A percentile compares a stretch with the other conserved stretches of the same genome.
Conservation (phyloP, 257 asterid species). For the Plantago major region DNA sequence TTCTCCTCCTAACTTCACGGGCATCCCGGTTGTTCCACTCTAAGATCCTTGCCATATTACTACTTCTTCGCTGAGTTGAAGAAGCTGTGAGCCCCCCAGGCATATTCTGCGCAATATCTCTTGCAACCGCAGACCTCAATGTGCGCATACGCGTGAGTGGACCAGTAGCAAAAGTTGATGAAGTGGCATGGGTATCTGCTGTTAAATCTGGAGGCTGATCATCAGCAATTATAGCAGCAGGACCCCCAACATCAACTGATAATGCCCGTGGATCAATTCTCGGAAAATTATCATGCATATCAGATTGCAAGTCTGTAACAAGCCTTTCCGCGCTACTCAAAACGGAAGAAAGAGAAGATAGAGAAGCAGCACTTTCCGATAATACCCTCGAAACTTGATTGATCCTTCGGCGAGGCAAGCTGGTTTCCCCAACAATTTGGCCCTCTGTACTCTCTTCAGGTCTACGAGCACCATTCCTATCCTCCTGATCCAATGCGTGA, state of each 20-base stretch:
- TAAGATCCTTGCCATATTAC: conserved; percentile 25
- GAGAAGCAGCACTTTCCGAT: conserved; percentile 74
- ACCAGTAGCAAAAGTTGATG: conserved; percentile 31
- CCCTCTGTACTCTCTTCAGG: conserved; percentile 9
- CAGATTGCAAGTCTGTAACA: conserved; percentile 69
- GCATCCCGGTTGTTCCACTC: conserved; percentile 31
- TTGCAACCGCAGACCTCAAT: conserved; percentile 23
- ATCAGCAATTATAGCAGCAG: conserved; percentile 29
- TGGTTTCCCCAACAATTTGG: neutral
- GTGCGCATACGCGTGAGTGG: conserved; percentile 22
- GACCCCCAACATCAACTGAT: conserved; percentile 33
- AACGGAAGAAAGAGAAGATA: conserved; percentile 70
- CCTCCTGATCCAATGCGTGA: conserved; percentile 20
- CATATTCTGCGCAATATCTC: conserved; percentile 15
- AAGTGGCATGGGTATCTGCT: conserved; percentile 26
- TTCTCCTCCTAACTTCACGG: conserved; percentile 49
- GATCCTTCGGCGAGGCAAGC: conserved; percentile 17
- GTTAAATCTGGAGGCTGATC: conserved; percentile 31
- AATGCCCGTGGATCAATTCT: conserved; percentile 28
- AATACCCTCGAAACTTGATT: conserved; percentile 61
- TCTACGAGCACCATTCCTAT: neutral
- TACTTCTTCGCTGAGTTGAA: conserved; percentile 37
- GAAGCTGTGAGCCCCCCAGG: conserved; percentile 14
- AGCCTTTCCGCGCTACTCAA: conserved; percentile 63
- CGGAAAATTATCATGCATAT: conserved; percentile 37